Conservation (phyloP, 2,329 filamentous ascomycete genomes). For the Fusarium staphyleae region DNA sequence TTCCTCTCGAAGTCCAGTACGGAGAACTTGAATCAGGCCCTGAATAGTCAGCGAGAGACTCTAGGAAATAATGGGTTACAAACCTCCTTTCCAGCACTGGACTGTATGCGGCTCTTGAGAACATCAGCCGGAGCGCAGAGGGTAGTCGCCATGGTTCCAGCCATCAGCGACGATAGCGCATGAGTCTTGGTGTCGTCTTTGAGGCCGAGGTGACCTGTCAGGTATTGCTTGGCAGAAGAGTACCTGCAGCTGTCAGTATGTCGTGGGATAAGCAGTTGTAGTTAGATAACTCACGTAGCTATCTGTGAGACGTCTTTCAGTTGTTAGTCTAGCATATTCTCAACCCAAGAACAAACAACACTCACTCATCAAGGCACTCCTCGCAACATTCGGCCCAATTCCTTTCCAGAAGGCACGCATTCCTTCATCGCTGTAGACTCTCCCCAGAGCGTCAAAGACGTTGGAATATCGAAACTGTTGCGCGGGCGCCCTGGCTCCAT, state of each 20-base stretch:
- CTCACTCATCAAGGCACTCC: constrained; percentile 55
- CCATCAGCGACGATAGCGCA: constrained; percentile 49
- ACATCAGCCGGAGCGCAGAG: constrained; percentile 55
- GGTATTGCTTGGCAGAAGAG: constrained; percentile 45
- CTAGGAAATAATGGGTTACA: background rate
- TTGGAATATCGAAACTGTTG: constrained; percentile 51
- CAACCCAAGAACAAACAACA: background rate
- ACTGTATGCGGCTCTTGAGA: constrained; percentile 53
- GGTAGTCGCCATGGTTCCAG: constrained; percentile 56
- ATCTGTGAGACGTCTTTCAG: constrained; percentile 52
- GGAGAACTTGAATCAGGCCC: constrained; percentile 47
- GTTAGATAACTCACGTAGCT: constrained; percentile 47
- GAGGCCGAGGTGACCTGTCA: constrained; percentile 40
- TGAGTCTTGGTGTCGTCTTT: constrained; percentile 52
- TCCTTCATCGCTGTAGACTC: constrained; percentile 48
- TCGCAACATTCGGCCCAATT: constrained; percentile 49
- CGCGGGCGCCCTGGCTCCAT: constrained; percentile 49
- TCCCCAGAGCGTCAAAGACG: constrained; percentile 43
- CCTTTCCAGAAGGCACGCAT: constrained; percentile 49
- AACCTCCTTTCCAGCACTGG: constrained; percentile 39
- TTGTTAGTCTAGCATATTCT: constrained; percentile 9
- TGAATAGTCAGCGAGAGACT: constrained; percentile 9
- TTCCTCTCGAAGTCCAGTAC: constrained; percentile 47
- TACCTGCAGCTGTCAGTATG: constrained; percentile 38
- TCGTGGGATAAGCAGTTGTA: background rate